Conservation (phyloP, 2,329 filamentous ascomycete species). For the Sarocladium kiliense region DNA sequence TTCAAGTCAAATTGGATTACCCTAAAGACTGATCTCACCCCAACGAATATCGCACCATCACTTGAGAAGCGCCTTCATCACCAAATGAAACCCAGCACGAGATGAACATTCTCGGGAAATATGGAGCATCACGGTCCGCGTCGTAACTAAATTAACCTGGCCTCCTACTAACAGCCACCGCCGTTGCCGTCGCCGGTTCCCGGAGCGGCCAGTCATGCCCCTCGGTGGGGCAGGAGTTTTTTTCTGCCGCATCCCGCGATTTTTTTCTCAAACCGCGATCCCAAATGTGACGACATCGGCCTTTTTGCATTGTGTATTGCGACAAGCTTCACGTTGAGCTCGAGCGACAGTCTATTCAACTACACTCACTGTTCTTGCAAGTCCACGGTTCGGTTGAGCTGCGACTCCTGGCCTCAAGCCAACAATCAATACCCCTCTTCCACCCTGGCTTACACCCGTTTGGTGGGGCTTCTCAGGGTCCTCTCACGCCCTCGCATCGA, state of each 20-base stretch:
- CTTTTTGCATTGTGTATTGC: not conserved
- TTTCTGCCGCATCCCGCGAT: conserved; percentile 4
- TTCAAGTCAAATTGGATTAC: too few species aligned
- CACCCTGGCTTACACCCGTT: conserved; percentile 4
- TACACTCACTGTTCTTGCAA: not conserved
- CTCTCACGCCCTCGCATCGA: not conserved
- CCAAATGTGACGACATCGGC: not conserved
- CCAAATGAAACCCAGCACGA: too few species aligned
- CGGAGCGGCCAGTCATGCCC: conserved; percentile 1
- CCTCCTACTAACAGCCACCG: not conserved
- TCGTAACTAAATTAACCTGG: not conserved
- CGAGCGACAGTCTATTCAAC: not conserved
- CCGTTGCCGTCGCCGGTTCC: conserved; percentile 7
- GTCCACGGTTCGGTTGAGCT: not conserved
- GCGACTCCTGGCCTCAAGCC: not conserved
- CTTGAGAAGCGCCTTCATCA: too few species aligned
- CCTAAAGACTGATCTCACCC: too few species aligned
- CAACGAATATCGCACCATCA: too few species aligned
- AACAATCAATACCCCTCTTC: not conserved
- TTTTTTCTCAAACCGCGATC: not conserved
- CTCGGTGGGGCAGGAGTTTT: conserved; percentile 5
- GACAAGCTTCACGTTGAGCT: not conserved
- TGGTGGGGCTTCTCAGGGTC: conserved; percentile 8
- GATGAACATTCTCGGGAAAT: not conserved
- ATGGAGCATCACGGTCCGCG: conserved; percentile 1